These are phyloP conservation scores for Sporisorium sorghi DNA, from an alignment of 1,284 basidiomycete species.

Conservation along the genomic window DNA sequence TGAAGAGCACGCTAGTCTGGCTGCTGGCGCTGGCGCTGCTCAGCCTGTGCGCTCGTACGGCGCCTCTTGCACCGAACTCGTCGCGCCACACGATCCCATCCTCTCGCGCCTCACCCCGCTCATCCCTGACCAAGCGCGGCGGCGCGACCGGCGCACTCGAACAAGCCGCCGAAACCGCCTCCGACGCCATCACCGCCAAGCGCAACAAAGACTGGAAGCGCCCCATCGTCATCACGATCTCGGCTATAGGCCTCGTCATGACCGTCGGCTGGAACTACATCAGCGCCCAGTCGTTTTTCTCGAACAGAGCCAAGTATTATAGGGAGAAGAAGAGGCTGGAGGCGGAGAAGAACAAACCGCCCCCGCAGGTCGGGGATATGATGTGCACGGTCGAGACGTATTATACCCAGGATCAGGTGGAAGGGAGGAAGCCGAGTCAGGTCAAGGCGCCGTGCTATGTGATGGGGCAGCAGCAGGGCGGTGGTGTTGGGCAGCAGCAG, in stretches of 20 bases:
- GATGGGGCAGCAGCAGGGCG: not conserved
- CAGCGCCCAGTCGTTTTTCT: slow-evolving; percentile 16
- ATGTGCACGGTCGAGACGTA: slow-evolving; percentile 34
- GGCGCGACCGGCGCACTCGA: not conserved
- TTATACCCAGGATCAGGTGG: slow-evolving; percentile 29
- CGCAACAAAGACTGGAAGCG: slow-evolving; percentile 36
- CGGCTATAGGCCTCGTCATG: slow-evolving; percentile 13
- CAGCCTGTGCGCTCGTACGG: slow-evolving; percentile 20
- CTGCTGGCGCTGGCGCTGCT: slow-evolving; percentile 8
- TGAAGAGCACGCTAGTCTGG: slow-evolving; percentile 15
- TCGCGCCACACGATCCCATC: not conserved
- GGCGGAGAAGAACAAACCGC: slow-evolving; percentile 18
- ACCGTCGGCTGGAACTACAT: slow-evolving; percentile 41
- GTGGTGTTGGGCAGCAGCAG: not conserved
- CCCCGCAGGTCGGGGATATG: slow-evolving; percentile 28
- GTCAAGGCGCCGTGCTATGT: slow-evolving; percentile 24
- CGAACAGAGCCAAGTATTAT: slow-evolving; percentile 12
- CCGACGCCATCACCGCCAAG: not conserved
- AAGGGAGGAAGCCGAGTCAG: slow-evolving; percentile 15
- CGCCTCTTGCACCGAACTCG: slow-evolving; percentile 6
- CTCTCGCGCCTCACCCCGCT: not conserved
- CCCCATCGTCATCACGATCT: slow-evolving; percentile 19
- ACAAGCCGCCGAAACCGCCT: not conserved
- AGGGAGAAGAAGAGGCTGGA: slow-evolving; percentile 11
- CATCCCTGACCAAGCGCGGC: not conserved